Evolutionary conservation across 768 basidiomycete species (phyloP), one percentile per base, ranked within the genome.

Genomic region (Amyloporia xantha): DNA sequence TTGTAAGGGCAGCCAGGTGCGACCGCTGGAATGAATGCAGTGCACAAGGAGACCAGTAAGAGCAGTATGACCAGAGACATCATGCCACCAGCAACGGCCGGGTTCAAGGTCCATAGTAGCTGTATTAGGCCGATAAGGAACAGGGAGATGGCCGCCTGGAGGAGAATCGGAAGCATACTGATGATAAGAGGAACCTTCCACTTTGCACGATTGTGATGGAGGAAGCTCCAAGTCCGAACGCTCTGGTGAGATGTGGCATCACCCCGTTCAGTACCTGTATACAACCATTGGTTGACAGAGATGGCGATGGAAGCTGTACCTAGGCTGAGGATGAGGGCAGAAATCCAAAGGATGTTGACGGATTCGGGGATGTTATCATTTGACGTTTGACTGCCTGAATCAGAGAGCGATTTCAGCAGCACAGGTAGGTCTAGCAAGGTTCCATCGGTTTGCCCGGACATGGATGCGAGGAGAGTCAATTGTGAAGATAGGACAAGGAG

Each of bases 81-180:
- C 23, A 56, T 47, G 2, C 54, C 52, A 2, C 49, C 43, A 1
- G 54, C 57, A 11, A 59, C 55, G 15, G 47, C 26, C 4, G 20
- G 19, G 19, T 59, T 25, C 2, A 59, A 35, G 20, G 51, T 52
- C 58, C 58, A 59, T 11, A 56, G 47, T 6, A 56, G 48, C 15
- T 47, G 51, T 42, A 66, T 60, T 5, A 59, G 44, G 10, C 56
- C 58, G 13, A 30, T 24, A 17, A 59, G 47, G 43, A 59, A 59
- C 12, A 59, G 51, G 0, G 53, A 50, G 7, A 59, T 25, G n/a
- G 55, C 50, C 2, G 54, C 11, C 39, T 59, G 55, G 17, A 59
- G 51, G 9, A 56, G 38, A 10, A 51, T 40, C 2, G 58, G 55
- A 7, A 59, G 47, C 11, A 53, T 20, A 9, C 52, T 41, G 23